These are phyloP conservation scores for Camelina sativa DNA, from an alignment of 345 rosid species.

Conservation along the genomic window DNA sequence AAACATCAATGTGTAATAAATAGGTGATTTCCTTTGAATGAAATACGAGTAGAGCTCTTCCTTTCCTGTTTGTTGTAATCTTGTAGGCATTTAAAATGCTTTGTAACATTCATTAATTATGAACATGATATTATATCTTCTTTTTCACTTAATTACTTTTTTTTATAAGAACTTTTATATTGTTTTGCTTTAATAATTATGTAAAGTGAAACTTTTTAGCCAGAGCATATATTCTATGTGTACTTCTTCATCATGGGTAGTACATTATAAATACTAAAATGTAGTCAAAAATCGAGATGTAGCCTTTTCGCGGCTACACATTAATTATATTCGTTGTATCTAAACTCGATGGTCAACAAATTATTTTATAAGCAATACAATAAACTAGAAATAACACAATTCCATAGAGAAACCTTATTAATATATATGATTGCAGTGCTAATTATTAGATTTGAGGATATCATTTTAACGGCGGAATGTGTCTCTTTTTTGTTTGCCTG, in stretches of 20 bases:
- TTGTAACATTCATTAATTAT: neutral
- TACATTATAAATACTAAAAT: constrained; percentile 21
- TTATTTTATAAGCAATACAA: constrained; percentile 14
- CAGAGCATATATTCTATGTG: constrained; percentile 25
- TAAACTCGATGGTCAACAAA: constrained; percentile 37
- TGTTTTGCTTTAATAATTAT: constrained; percentile 16
- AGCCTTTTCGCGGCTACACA: constrained; percentile 39
- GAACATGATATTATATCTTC: constrained; percentile 18
- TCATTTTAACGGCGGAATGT: constrained; percentile 41
- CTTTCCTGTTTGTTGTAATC: neutral
- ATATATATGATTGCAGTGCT: constrained; percentile 20
- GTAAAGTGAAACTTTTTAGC: constrained; percentile 14
- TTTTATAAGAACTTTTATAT: neutral
- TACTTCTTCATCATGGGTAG: constrained; percentile 33
- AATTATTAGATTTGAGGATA: constrained; percentile 22
- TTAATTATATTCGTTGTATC: constrained; percentile 34
- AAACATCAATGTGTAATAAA: constrained; percentile 2
- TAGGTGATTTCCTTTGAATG: neutral
- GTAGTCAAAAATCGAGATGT: constrained; percentile 14
- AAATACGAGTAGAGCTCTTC: constrained; percentile 8
- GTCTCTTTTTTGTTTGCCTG: neutral
- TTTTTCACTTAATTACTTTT: constrained; percentile 8
- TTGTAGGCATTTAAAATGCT: neutral
- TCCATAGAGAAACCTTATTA: constrained; percentile 6
- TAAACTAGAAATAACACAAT: neutral